Conservation (phyloP, 176 grass and related monocot species). For the Hyparrhenia diplandra region DNA sequence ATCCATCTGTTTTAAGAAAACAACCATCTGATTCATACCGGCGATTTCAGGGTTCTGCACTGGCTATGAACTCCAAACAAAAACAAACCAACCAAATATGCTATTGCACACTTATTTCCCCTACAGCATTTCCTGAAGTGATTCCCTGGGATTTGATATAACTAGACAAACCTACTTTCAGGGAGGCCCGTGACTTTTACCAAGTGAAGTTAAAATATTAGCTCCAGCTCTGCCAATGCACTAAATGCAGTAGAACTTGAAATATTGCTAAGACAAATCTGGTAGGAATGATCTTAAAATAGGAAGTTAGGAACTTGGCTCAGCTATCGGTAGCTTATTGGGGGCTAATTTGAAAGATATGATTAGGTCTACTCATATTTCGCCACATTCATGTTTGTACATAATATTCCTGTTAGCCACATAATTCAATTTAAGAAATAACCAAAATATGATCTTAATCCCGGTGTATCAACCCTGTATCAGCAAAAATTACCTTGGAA, state of each 20-base stretch:
- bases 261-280: not conserved
- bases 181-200: not conserved
- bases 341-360: not conserved
- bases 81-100: not conserved
- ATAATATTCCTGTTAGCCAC: not conserved
- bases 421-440: not conserved
- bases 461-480: not conserved
- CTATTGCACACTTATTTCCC: not conserved
- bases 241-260: not conserved
- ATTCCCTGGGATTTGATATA: not conserved
- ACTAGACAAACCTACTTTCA: not conserved
- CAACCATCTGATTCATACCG: too few relatives aligned
- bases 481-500: constrained; percentile 74
- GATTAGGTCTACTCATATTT: not conserved
- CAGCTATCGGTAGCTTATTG: not conserved
- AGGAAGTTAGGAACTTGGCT: not conserved
- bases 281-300: not conserved
- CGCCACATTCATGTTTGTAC: not conserved
- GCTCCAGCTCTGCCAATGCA: not conserved
- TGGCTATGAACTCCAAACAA: not conserved
- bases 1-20: too few relatives aligned
- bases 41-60: not conserved
- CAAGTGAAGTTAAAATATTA: not conserved
- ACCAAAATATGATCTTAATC: not conserved
- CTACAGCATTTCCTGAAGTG: not conserved